Base-by-base conservation (phyloP, 768 basidiomycete species). In the Gloeostereum incarnatum region DNA sequence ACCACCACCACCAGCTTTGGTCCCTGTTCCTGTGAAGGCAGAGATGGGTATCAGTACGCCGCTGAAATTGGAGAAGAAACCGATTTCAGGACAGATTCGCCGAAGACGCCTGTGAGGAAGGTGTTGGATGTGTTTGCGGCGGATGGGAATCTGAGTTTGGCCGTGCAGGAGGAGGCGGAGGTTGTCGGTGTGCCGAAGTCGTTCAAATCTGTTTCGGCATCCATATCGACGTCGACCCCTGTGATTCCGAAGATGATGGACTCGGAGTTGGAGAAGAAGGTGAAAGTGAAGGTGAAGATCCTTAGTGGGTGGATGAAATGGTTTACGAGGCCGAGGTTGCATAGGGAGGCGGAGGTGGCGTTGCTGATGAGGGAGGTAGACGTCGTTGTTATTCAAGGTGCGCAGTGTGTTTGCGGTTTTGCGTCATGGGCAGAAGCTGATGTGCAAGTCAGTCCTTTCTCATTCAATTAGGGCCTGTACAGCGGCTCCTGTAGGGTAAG, bases 381-480 rank as follows among this genome's bases (percentile, higher is more conserved):
- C 48, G 66, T 73, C 0, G 65, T 77, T 14, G 59, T 75, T 10
- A 54, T 83, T 30, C 69, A 82, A 61, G 77, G 85, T 85, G n/a
- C n/a, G 39, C 20, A 24, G 26, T 14, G 21, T 38, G 22, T 27
- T 36, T 7, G 39, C 31, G 14, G 24, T 39, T 40, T 5, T 22
- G 29, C 31, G 22, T 6, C 24, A 23, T 14, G 9, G 11, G 18
- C n/a, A n/a, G 20, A 19, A 36, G 41, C 21, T 39, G 21, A 29
- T 17, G 46, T 21, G 42, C 19, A 6, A 20, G 38, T 27, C 25
- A 13, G 75, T 75, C 5, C 63, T 92, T 3, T 72, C 81, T 1
- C 68, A 71, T 35, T 62, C 91, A 6, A 67, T 73, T 5, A 81
- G 78, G 41, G 75, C 79, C 0, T 91, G n/a, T n/a, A n/a, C n/a